These are phyloP conservation scores for Cadophora gregata DNA, from an alignment of 2,329 filamentous ascomycete species.

Conservation along the genomic window DNA sequence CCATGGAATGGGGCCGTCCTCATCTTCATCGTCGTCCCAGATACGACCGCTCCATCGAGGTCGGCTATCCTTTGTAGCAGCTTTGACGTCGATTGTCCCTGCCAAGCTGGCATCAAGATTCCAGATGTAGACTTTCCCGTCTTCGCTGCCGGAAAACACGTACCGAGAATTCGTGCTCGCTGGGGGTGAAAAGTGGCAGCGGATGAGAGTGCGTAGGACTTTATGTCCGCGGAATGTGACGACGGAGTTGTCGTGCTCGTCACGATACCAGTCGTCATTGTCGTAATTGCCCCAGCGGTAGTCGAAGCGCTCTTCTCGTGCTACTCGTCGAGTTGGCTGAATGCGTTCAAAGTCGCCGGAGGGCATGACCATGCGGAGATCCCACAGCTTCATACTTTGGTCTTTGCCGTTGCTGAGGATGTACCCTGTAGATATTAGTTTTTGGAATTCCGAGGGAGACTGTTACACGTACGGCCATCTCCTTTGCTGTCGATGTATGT, in stretches of 20 bases:
- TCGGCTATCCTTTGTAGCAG: slow-evolving; percentile 68
- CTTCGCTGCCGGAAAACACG: slow-evolving; percentile 89
- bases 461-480: slow-evolving; percentile 57
- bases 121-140: slow-evolving; percentile 90
- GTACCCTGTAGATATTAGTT: slow-evolving; percentile 55
- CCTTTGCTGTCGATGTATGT: slow-evolving; percentile 75
- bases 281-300: slow-evolving; percentile 75
- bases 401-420: slow-evolving; percentile 95
- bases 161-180: slow-evolving; percentile 87
- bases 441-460: not conserved
- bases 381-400: slow-evolving; percentile 97
- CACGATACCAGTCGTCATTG: slow-evolving; percentile 68
- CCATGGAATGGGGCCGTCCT: slow-evolving; percentile 50
- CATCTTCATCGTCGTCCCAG: slow-evolving; percentile 35
- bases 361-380: slow-evolving; percentile 86
- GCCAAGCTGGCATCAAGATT: slow-evolving; percentile 90
- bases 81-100: slow-evolving; percentile 76
- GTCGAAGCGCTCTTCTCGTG: slow-evolving; percentile 66
- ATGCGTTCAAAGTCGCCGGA: slow-evolving; percentile 66
- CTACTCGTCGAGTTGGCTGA: slow-evolving; percentile 60
- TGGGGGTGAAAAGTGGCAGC: slow-evolving; percentile 93
- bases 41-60: slow-evolving; percentile 47
- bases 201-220: slow-evolving; percentile 87
- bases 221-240: slow-evolving; percentile 93
- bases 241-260: slow-evolving; percentile 86